These are phyloP conservation scores for Fusarium sp. DNA, from an alignment of 2,329 filamentous ascomycete genomes.

Conservation along the genomic window DNA sequence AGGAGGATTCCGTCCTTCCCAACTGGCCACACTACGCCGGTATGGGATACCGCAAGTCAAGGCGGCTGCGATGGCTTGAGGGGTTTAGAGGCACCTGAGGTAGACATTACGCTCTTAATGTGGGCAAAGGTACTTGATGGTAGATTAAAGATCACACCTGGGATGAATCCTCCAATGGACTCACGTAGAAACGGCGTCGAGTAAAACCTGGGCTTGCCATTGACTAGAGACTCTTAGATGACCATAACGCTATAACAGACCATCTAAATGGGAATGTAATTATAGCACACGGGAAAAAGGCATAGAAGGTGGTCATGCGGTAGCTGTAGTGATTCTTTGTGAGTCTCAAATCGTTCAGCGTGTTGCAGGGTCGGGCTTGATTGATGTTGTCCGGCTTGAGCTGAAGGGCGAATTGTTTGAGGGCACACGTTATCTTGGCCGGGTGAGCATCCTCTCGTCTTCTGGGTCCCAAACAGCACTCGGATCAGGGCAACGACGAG, in stretches of 20 bases:
- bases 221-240: too few relatives aligned
- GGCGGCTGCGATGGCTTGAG: constrained; percentile 8
- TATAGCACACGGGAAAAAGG: constrained; percentile 52
- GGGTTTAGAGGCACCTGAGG: constrained; percentile 75
- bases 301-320: constrained; percentile 47
- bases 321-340: constrained; percentile 55
- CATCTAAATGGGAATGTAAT: constrained; percentile 71
- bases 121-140: constrained; percentile 73
- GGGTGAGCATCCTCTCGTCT: constrained; percentile 67
- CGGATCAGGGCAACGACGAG: constrained; percentile 69
- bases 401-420: constrained; percentile 53
- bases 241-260: constrained; percentile 47
- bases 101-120: constrained; percentile 64
- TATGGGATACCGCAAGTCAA: constrained; percentile 63
- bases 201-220: constrained; percentile 42
- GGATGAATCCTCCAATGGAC: constrained; percentile 28
- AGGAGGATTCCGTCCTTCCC: constrained; percentile 65
- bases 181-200: constrained; percentile 58
- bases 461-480: constrained; percentile 65
- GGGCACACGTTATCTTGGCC: constrained; percentile 54
- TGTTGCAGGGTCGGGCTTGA: constrained; percentile 61
- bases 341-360: constrained; percentile 56
- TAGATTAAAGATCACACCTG: constrained; percentile 65
- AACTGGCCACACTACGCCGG: constrained; percentile 61
- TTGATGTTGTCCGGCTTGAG: constrained; percentile 61